A percentile compares a stretch with the other conserved stretches of the same genome.
These are phyloP conservation scores for Exophiala lecanii-corni DNA, from an alignment of 2,329 filamentous ascomycete genomes.

Conservation along the genomic window DNA sequence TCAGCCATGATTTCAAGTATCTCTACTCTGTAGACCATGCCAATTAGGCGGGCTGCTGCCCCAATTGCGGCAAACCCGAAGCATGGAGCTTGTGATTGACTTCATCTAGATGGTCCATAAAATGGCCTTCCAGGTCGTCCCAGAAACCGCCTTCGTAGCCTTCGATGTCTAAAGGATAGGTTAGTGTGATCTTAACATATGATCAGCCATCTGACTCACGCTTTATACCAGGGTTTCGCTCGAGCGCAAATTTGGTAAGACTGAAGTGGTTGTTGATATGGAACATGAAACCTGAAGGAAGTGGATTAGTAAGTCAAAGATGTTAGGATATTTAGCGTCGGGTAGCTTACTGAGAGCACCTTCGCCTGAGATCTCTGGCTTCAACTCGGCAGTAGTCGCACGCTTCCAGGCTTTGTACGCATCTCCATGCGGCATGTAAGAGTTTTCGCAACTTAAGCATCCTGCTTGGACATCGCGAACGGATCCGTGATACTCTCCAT, in stretches of 20 bases:
- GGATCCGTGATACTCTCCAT: constrained; percentile 8
- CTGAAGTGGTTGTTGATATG: constrained; percentile 12
- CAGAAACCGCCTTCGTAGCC: constrained; percentile 10
- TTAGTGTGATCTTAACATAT: too few relatives aligned
- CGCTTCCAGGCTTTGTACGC: constrained; percentile 1
- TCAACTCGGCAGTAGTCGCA: not conserved
- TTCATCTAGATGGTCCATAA: constrained; percentile 24
- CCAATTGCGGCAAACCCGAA: constrained; percentile 12
- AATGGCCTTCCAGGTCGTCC: constrained; percentile 22
- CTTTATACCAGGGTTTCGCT: constrained; percentile 3
- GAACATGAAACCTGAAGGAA: constrained; percentile 14
- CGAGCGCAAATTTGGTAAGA: constrained; percentile 9
- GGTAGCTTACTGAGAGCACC: too few relatives aligned
- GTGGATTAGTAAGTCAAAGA: too few relatives aligned
- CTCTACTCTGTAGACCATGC: too few relatives aligned
- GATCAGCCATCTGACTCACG: too few relatives aligned
- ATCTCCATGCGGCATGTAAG: constrained; percentile 15
- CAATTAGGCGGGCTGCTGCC: too few relatives aligned
- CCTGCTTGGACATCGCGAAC: constrained; percentile 6
- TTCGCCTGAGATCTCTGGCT: constrained; percentile 1
- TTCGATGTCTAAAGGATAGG: not conserved
- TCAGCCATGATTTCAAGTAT: too few relatives aligned
- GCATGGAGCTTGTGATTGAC: constrained; percentile 18
- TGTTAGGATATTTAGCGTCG: too few relatives aligned
- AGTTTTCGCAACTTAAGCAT: constrained; percentile 10